Evolutionary conservation across 2,329 filamentous ascomycete genomes (phyloP).

Genomic region (Fusarium sp.): DNA sequence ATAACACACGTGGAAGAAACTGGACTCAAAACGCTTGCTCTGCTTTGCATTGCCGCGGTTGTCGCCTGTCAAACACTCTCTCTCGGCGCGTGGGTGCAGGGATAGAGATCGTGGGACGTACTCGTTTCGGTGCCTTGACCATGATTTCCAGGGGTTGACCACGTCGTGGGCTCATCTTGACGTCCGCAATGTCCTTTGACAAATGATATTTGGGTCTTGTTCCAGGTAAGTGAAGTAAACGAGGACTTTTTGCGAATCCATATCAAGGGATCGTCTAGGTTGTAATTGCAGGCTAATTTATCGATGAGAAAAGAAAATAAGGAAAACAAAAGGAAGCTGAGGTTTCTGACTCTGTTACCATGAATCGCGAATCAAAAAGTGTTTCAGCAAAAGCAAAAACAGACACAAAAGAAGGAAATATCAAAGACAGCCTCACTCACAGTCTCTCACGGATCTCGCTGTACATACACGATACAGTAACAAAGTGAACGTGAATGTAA

Average conservation of each 20-base stretch:
- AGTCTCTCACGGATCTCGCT: slow-evolving; percentile 7
- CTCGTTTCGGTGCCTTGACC: slow-evolving; percentile 21
- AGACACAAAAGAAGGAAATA: neutral
- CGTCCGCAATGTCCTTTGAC: slow-evolving; percentile 30
- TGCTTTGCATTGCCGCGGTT: slow-evolving; percentile 4
- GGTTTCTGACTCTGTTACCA: neutral
- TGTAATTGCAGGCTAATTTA: neutral
- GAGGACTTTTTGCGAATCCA: slow-evolving; percentile 2
- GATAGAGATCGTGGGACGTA: slow-evolving; percentile 29
- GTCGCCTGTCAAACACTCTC: slow-evolving; percentile 13
- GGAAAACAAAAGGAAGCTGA: neutral
- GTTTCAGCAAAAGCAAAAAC: slow-evolving; percentile 4
- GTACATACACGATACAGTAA: neutral
- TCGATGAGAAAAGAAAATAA: neutral
- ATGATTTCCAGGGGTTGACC: slow-evolving; percentile 26
- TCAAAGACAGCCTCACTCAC: neutral
- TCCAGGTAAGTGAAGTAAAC: neutral
- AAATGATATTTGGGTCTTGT: neutral
- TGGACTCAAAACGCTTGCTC: neutral
- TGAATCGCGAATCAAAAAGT: neutral
- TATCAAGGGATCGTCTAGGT: neutral
- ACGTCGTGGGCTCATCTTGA: slow-evolving; percentile 34
- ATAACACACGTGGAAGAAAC: neutral
- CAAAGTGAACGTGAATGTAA: neutral
- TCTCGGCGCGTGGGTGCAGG: slow-evolving; percentile 30